A percentile compares a stretch with the other conserved stretches of the same genome.
Evolutionary conservation across 257 asterid species (phyloP).

Genomic region (Plectranthus barbatus): DNA sequence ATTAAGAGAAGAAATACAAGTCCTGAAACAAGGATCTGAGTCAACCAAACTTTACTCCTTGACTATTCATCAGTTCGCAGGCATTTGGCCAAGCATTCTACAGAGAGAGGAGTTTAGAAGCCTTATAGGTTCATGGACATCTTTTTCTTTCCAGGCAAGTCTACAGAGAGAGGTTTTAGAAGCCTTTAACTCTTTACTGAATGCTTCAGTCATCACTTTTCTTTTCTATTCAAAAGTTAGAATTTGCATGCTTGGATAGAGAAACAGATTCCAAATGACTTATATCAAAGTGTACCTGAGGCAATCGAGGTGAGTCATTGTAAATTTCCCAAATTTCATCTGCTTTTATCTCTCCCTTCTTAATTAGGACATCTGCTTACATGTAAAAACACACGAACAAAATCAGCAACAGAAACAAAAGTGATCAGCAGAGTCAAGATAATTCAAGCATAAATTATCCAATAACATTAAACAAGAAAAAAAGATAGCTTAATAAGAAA

Average conservation of each 20-base stretch:
- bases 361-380: slow-evolving; percentile 73
- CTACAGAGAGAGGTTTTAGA: no score
- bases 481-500: slow-evolving; percentile 9
- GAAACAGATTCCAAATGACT: not conserved
- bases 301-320: slow-evolving; percentile 49
- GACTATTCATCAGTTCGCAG: not conserved
- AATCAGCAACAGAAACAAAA: slow-evolving; percentile 16
- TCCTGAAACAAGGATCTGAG: not conserved
- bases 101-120: not conserved
- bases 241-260: not conserved
- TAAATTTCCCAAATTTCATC: slow-evolving; percentile 79
- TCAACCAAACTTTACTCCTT: no score
- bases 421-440: slow-evolving; percentile 4
- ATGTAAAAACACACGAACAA: slow-evolving; percentile 18
- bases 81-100: not conserved
- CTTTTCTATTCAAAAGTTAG: not conserved
- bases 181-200: not conserved
- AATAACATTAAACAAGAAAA: slow-evolving; percentile 7
- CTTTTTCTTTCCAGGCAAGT: not conserved
- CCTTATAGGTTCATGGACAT: not conserved
- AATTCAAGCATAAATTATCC: slow-evolving; percentile 1
- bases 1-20: not conserved
- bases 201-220: not conserved
- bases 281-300: slow-evolving; percentile 48
- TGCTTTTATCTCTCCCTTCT: slow-evolving; percentile 79